Conservation (phyloP, 2,329 filamentous ascomycete species). For the Microsporum ferrugineum region DNA sequence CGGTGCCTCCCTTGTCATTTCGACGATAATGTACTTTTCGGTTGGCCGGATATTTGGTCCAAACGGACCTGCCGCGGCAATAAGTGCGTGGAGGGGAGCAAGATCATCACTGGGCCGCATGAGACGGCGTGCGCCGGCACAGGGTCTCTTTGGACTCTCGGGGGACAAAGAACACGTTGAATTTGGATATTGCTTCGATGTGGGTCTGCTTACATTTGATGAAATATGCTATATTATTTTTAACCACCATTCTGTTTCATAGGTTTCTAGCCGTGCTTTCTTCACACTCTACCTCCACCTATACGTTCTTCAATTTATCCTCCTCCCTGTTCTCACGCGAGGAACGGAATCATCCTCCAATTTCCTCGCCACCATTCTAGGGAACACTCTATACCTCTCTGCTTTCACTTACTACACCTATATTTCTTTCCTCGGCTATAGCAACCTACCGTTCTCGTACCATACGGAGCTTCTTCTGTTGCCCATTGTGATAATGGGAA, state of each 20-base stretch:
- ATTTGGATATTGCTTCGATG: conserved; percentile 62
- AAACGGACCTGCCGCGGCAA: conserved; percentile 32
- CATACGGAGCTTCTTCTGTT: conserved; percentile 55
- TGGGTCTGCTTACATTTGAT: conserved; percentile 18
- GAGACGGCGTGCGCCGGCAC: conserved; percentile 29
- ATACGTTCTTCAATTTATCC: conserved; percentile 55
- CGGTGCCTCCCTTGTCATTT: conserved; percentile 46
- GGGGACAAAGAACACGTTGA: conserved; percentile 49
- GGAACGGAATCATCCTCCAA: conserved; percentile 36
- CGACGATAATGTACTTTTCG: conserved; percentile 52
- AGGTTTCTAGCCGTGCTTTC: conserved; percentile 55
- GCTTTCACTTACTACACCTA: conserved; percentile 56
- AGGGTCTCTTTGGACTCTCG: conserved; percentile 49
- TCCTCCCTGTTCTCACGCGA: conserved; percentile 47
- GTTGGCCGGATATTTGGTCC: conserved; percentile 52
- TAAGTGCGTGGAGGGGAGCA: conserved; percentile 22
- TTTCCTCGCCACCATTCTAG: conserved; percentile 44
- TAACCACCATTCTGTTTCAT: neutral
- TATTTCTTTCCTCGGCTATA: conserved; percentile 59
- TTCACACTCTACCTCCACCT: conserved; percentile 57
- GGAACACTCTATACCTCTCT: conserved; percentile 55
- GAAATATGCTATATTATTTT: neutral
- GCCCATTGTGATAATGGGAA: conserved; percentile 48
- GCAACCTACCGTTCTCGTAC: conserved; percentile 55
- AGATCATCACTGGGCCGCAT: conserved; percentile 14